Conservation (phyloP, 2,329 filamentous ascomycete genomes). For the Epichloe coenophiala region DNA sequence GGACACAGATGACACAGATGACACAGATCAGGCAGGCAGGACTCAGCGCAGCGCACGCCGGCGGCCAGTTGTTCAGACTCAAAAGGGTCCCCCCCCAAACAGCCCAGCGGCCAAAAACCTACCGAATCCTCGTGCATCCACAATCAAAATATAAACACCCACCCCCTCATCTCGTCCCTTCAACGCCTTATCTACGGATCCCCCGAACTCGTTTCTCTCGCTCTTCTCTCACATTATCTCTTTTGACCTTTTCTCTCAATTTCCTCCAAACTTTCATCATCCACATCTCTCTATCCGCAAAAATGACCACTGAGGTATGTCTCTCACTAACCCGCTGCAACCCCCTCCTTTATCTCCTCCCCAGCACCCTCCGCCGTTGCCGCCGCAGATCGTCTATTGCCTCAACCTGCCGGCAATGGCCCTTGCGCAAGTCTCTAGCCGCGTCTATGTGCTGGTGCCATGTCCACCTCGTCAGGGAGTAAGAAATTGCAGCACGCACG, state of each 20-base stretch:
- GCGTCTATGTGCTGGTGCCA: not conserved
- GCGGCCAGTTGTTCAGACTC: not conserved
- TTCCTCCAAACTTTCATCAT: not conserved
- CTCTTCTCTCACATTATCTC: conserved; percentile 10
- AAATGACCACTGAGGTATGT: conserved; percentile 24
- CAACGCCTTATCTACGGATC: conserved; percentile 10
- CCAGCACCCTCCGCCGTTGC: conserved; percentile 2
- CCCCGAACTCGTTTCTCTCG: conserved; percentile 11
- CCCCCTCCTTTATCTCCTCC: conserved; percentile 5
- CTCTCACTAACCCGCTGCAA: not conserved
- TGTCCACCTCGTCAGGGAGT: not conserved
- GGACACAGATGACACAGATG: too few species aligned
- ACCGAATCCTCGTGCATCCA: conserved; percentile 10
- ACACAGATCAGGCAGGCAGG: not conserved
- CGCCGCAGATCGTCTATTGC: not conserved
- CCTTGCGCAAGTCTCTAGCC: not conserved
- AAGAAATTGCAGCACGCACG: not conserved
- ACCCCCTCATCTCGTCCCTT: conserved; percentile 14
- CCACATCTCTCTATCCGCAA: conserved; percentile 5
- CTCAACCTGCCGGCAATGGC: not conserved
- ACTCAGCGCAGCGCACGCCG: not conserved
- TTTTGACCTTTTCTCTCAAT: conserved; percentile 4
- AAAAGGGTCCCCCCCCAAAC: not conserved
- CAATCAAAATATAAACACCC: conserved; percentile 20
- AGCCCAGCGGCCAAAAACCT: conserved; percentile 3